Evolutionary conservation across 805 yeast species (phyloP).

Genomic region (Hanseniaspora taiwanica): DNA sequence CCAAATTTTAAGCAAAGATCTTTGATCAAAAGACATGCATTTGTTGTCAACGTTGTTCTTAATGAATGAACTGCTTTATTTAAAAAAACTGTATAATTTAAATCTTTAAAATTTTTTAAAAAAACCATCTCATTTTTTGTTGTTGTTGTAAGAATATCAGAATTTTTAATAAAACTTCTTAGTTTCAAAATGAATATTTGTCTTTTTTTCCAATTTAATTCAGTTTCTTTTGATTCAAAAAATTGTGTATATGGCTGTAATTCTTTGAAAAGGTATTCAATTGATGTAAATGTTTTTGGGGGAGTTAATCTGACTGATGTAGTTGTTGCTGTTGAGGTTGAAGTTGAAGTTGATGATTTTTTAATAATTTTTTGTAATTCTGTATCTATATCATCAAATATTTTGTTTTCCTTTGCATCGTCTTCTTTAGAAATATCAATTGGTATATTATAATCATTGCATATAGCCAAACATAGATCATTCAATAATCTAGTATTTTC

Average conservation of each 20-base stretch:
- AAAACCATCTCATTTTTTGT: constrained; percentile 27
- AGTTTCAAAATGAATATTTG: constrained; percentile 47
- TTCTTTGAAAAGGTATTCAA: constrained; percentile 15
- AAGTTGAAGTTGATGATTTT: neutral
- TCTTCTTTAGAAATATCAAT: neutral
- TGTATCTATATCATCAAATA: constrained; percentile 1
- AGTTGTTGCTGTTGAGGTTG: neutral
- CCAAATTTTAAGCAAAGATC: constrained; percentile 32
- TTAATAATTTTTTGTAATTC: constrained; percentile 1
- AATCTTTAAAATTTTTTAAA: constrained; percentile 19
- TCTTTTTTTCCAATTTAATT: constrained; percentile 69
- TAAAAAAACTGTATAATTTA: constrained; percentile 44
- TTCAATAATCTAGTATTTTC: neutral
- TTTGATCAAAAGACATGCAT: constrained; percentile 65
- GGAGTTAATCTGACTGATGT: neutral
- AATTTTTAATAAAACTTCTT: no score
- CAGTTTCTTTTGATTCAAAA: constrained; percentile 63
- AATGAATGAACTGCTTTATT: constrained; percentile 56
- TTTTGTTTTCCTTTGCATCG: neutral
- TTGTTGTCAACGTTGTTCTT: constrained; percentile 68
- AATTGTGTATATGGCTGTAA: constrained; percentile 30
- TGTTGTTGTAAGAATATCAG: constrained; percentile 2
- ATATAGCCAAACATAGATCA: neutral
- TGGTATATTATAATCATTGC: neutral
- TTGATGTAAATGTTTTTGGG: constrained; percentile 5